Evolutionary conservation across 129 eudicot species (phyloP).

Genomic region (Mikania micrantha): DNA sequence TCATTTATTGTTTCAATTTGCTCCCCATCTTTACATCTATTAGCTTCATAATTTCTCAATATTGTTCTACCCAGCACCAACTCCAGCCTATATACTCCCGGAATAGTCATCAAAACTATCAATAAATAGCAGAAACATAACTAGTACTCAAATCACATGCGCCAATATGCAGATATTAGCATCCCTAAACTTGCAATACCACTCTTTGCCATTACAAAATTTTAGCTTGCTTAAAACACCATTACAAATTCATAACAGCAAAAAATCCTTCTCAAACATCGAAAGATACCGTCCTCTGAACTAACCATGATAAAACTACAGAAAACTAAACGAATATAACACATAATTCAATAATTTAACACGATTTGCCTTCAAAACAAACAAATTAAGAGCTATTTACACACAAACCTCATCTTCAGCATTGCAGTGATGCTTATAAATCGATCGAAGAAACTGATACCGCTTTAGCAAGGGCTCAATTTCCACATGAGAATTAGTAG

Average conservation of each 20-base stretch:
- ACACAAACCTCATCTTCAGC: slow-evolving; percentile 91
- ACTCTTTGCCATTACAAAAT: slow-evolving; percentile 5
- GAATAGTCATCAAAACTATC: not conserved
- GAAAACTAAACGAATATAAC: not conserved
- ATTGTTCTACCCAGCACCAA: not conserved
- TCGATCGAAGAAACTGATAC: slow-evolving; percentile 73
- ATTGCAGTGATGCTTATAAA: slow-evolving; percentile 94
- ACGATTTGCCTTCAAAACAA: not conserved
- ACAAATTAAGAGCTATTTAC: not conserved
- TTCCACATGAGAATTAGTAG: slow-evolving; percentile 55
- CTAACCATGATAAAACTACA: not conserved
- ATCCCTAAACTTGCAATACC: slow-evolving; percentile 1
- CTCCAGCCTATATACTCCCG: not conserved
- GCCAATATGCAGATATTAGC: not conserved
- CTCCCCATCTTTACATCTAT: not conserved
- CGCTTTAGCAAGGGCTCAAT: slow-evolving; percentile 73
- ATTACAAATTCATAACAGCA: not conserved
- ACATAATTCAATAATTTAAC: slow-evolving; percentile 3
- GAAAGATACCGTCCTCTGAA: not conserved
- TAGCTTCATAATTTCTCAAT: not conserved
- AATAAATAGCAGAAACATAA: not conserved
- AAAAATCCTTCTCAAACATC: not conserved
- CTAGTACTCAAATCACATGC: not conserved
- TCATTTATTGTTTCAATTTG: not conserved
- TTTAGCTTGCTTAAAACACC: not conserved